Base-by-base conservation (phyloP, 305 asterid species). In the Fraxinus xanthoxyloides region DNA sequence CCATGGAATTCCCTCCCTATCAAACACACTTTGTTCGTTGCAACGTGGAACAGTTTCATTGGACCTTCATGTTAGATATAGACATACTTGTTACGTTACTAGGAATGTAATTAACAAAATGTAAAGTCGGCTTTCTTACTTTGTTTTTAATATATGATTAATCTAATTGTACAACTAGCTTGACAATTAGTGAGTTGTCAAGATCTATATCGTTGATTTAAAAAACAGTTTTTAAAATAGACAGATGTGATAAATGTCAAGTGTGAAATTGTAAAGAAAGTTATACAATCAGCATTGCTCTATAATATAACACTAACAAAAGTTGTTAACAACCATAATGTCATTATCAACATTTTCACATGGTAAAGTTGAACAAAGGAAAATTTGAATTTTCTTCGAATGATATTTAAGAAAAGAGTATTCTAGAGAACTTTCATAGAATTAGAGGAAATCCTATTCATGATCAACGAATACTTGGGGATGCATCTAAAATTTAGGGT, bases 291-390 rank as follows among this genome's bases (percentile, higher is more conserved):
- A 35, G 1, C 40, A 35, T 35, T 35, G 7, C 0, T 35, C 40
- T 6, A 35, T 35, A 0, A 35, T 35, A 35, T 35, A 35, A 83
- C 73, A 76, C 82, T 82, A 84, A 76, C 85, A 75, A 35, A 73
- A 79, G 7, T 73, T 70, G 74, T 5, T 69, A 87, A 79, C 82
- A 84, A 78, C 85, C 83, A 87, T 84, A 86, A 86, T 87, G 92
- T 84, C 89, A 40, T 80, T 84, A 80, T 89, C 79, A 79, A 82
- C 83, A 84, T 56, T 79, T 65, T 91, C 97, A 90, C 93, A 89
- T 86, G 92, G 82, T 67, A 74, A 56, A 19, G 23, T 0, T 4
- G 24, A 17, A 1, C 1, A 1, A 3, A n/a, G 2, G 12, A 56
- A 56, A 56, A n/a, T 56, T 12, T 56, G 12, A 56, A 1, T 56